Evolutionary conservation across 2,329 filamentous ascomycete genomes (phyloP).

Genomic region (Calonectria pauciramosa): DNA sequence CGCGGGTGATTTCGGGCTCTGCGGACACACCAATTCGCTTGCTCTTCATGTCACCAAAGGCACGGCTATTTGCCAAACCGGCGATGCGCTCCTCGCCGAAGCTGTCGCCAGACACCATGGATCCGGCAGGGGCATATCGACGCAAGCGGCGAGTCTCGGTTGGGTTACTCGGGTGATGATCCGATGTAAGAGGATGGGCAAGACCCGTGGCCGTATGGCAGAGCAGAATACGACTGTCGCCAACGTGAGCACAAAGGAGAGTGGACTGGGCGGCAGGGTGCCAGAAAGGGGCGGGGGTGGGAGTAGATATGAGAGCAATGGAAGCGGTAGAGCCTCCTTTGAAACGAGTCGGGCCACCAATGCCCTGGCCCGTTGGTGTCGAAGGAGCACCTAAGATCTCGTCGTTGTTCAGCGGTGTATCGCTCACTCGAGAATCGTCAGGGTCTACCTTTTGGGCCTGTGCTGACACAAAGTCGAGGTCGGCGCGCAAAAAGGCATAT

Average conservation of each 20-base stretch:
- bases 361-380: slow-evolving; percentile 70
- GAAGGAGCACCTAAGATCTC: slow-evolving; percentile 80
- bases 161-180: slow-evolving; percentile 93
- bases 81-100: slow-evolving; percentile 98
- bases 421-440: slow-evolving; percentile 77
- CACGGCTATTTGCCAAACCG: slow-evolving; percentile 91
- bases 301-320: slow-evolving; percentile 90
- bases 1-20: slow-evolving; percentile 87
- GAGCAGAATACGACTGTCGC: slow-evolving; percentile 91
- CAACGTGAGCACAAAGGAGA: slow-evolving; percentile 89
- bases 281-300: slow-evolving; percentile 94
- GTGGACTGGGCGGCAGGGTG: slow-evolving; percentile 89
- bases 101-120: slow-evolving; percentile 88
- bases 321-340: slow-evolving; percentile 95
- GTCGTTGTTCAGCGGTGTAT: slow-evolving; percentile 85
- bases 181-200: slow-evolving; percentile 85
- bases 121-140: slow-evolving; percentile 80
- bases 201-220: slow-evolving; percentile 88
- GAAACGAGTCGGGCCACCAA: slow-evolving; percentile 84
- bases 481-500: slow-evolving; percentile 93
- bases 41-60: slow-evolving; percentile 92
- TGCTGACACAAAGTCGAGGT: slow-evolving; percentile 92
- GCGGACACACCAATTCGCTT: slow-evolving; percentile 96
- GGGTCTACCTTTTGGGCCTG: slow-evolving; percentile 87
- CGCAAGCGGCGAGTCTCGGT: slow-evolving; percentile 86